A percentile compares a stretch with the other conserved stretches of the same genome.
phyloP scores from a whole-genome alignment of 2,329 filamentous ascomycete species.

The Diaporthe sp. region DNA sequence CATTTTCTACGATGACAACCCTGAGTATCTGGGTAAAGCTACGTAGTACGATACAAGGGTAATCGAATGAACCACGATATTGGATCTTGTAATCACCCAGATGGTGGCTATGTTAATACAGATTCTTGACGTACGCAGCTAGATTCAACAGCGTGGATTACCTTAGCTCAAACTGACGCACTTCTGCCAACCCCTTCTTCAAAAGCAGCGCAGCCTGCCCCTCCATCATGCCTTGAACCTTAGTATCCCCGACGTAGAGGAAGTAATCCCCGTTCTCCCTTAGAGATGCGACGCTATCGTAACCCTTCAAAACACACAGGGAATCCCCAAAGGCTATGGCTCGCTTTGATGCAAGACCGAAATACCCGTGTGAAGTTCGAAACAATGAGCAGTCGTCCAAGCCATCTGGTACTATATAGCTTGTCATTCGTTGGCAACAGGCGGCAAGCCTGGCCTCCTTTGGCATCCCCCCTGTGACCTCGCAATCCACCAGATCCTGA shows the following conservation, averaged over 20 bases:
- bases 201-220: background rate
- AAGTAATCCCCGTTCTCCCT: constrained; percentile 9
- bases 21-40: too few relatives aligned
- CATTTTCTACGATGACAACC: too few relatives aligned
- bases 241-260: background rate
- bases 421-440: background rate
- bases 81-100: too few relatives aligned
- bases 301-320: background rate
- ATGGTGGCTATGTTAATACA: too few relatives aligned
- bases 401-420: background rate
- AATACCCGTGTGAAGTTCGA: background rate
- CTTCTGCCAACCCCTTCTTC: background rate
- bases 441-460: background rate
- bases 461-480: background rate
- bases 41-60: too few relatives aligned
- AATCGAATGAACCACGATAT: too few relatives aligned
- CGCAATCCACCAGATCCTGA: background rate
- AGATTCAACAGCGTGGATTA: background rate
- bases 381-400: background rate
- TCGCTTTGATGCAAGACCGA: background rate
- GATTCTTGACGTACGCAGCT: too few relatives aligned
- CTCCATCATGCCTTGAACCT: constrained; percentile 14
- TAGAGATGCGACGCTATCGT: background rate
- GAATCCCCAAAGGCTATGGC: background rate
- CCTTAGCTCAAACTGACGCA: background rate